A percentile compares a stretch with the other conserved stretches of the same genome.
Evolutionary conservation across 306 rosid species (phyloP).

Genomic region (Arachis stenosperma): DNA sequence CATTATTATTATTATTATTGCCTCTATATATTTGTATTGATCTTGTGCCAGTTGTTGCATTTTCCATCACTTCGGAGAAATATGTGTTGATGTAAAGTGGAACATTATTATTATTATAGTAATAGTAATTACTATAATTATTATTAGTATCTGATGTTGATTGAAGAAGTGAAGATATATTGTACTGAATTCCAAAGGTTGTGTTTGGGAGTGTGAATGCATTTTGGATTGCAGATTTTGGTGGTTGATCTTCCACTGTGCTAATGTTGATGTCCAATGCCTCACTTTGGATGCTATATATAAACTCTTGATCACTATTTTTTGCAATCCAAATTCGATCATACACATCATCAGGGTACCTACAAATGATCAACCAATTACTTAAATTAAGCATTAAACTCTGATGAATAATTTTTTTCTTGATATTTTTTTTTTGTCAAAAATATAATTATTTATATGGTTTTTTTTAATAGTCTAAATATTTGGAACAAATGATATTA

Average conservation of each 20-base stretch:
- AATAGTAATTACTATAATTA: too few relatives aligned
- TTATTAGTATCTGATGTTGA: not conserved
- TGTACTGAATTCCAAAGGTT: not conserved
- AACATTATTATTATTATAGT: not conserved
- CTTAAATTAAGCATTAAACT: too few relatives aligned
- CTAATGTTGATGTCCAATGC: constrained; percentile 21
- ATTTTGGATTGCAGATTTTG: constrained; percentile 39
- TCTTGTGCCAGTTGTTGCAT: constrained; percentile 32
- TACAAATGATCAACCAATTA: not conserved
- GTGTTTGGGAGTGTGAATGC: constrained; percentile 28
- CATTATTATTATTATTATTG: not conserved
- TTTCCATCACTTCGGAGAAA: constrained; percentile 50
- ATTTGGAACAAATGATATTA: too few relatives aligned
- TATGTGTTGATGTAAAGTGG: constrained; percentile 44
- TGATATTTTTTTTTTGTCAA: too few relatives aligned
- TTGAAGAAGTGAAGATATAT: not conserved
- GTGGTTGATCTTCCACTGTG: constrained; percentile 56
- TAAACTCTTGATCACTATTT: not conserved
- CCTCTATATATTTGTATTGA: constrained; percentile 42
- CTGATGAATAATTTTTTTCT: too few relatives aligned
- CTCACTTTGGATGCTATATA: constrained; percentile 31
- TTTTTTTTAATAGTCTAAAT: too few relatives aligned
- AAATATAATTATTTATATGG: too few relatives aligned
- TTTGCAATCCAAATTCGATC: constrained; percentile 49
- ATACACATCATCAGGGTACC: constrained; percentile 49